phyloP scores from a whole-genome alignment of 2,329 filamentous ascomycete genomes.

The Mollisiaceae sp. region DNA sequence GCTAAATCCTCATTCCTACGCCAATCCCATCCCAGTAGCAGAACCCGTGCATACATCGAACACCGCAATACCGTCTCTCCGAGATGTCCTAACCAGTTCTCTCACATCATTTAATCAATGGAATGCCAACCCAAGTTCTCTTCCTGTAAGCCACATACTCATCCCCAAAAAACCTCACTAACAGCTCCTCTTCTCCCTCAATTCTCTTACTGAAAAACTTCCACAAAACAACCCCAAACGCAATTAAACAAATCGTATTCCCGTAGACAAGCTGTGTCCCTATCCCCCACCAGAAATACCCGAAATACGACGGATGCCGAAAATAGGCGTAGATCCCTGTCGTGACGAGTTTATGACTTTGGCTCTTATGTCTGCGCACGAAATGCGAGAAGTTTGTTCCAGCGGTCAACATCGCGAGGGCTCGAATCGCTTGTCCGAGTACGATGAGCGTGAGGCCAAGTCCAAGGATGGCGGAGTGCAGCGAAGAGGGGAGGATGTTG shows the following conservation, averaged over 20 bases:
- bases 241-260: constrained; percentile 78
- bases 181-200: constrained; percentile 75
- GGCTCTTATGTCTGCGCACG: constrained; percentile 72
- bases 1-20: not conserved
- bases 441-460: constrained; percentile 68
- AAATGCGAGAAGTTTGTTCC: constrained; percentile 91
- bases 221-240: constrained; percentile 79
- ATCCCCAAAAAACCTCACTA: constrained; percentile 82
- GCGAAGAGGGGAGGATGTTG: constrained; percentile 32
- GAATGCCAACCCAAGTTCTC: constrained; percentile 78
- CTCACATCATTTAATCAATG: constrained; percentile 62
- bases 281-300: constrained; percentile 98
- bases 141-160: constrained; percentile 79
- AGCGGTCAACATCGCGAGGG: constrained; percentile 86
- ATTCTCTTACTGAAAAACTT: constrained; percentile 82
- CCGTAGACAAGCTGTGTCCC: constrained; percentile 91
- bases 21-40: not conserved
- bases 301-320: constrained; percentile 93
- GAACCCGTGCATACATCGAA: not conserved
- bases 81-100: not conserved
- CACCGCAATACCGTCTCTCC: not conserved
- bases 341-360: constrained; percentile 80
- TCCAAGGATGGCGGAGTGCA: constrained; percentile 47
- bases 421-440: constrained; percentile 76
- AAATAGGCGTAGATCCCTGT: constrained; percentile 76